Base-by-base conservation (phyloP, 352 stramenopile genomes). In the Globisporangium lucens region DNA sequence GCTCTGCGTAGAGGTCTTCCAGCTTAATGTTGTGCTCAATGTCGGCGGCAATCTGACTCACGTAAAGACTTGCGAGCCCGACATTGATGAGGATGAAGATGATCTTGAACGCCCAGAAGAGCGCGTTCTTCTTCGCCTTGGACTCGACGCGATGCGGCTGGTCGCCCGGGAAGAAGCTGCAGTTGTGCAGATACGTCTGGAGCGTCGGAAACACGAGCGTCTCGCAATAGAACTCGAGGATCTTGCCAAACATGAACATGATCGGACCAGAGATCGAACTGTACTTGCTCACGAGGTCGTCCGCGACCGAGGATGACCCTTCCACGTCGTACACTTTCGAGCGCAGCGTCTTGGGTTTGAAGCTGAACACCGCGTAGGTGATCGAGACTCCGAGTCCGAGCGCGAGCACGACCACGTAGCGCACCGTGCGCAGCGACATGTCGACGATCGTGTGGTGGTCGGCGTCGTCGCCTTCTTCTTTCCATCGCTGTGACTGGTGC, bases 71-170 rank as follows among this genome's bases (percentile, higher is more conserved):
- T 17, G 68, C 36, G 57, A 70, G 57, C 9, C 68, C 68, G 57
- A 73, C 68, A 51, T 73, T 73, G 56, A 73, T 66, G 38, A 73
- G 63, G 30, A 73, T 71, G 56, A 66, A 66, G 33, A 73, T 61
- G 36, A 56, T 12, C 47, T 66, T 66, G 57, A 73, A 70, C 3
- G 27, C 22, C 68, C 68, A 73, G 41, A 67, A 72, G 7, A 71
- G 58, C 36, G 51, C 69, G 33, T 62, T 65, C 57, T 65, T 58
- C 35, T 74, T 74, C 22, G 46, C 10, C 12, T 67, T 66, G 49
- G 63, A 70, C 56, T 67, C 60, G n/a, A 74, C 61, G 22, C 68
- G 67, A 1, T 66, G 67, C 43, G 71, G 71, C 30, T 74, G 63
- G 55, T 76, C 71, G 8, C 71, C 68, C 1, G 71, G 71, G 61